These are phyloP conservation scores for Rhynchosporium secalis DNA, from an alignment of 2,329 filamentous ascomycete genomes.

Conservation along the genomic window DNA sequence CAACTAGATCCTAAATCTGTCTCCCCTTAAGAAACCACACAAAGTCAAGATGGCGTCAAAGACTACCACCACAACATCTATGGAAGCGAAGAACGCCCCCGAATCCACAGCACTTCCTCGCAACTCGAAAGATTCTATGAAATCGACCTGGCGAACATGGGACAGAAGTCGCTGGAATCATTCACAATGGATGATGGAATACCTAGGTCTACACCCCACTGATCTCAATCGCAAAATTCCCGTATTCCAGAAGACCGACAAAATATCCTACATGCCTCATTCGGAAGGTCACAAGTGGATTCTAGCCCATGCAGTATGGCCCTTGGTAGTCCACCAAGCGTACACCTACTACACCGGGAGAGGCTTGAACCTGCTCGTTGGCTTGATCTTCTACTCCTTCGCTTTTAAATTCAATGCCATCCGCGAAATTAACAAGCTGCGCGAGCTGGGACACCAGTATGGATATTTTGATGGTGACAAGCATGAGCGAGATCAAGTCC, in stretches of 20 bases:
- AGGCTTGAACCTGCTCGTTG: neutral
- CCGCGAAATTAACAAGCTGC: conserved; percentile 1
- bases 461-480: conserved; percentile 4
- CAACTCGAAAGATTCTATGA: conserved; percentile 2
- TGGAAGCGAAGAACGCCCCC: neutral
- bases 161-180: conserved; percentile 1
- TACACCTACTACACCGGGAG: neutral
- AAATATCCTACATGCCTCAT: neutral
- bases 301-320: neutral
- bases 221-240: neutral
- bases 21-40: neutral
- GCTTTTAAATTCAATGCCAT: conserved; percentile 5
- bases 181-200: neutral
- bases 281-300: conserved; percentile 1
- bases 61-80: neutral
- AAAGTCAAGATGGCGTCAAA: neutral
- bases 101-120: neutral
- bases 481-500: conserved; percentile 6
- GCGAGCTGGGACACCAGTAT: neutral
- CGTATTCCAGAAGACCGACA: conserved; percentile 1
- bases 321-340: neutral
- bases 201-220: neutral
- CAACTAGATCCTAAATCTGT: neutral
- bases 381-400: neutral
- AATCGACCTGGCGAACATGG: conserved; percentile 7